Conservation (phyloP, 2,329 filamentous ascomycete genomes). For the Alternaria gaisen region DNA sequence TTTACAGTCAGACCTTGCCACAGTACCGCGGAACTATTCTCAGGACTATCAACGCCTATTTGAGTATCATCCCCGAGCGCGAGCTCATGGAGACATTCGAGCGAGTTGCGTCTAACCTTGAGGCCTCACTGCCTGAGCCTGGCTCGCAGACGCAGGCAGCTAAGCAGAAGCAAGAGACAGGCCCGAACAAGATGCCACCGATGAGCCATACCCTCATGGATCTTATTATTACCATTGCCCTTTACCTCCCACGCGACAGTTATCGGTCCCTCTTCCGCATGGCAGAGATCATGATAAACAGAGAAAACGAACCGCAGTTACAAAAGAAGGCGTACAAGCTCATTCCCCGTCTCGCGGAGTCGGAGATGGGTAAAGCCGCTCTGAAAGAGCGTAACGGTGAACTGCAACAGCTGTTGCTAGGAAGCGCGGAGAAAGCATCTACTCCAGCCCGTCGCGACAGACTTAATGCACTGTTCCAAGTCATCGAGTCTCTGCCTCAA, state of each 20-base stretch:
- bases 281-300: conserved; percentile 81
- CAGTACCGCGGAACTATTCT: conserved; percentile 91
- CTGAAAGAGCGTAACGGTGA: conserved; percentile 78
- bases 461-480: conserved; percentile 79
- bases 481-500: conserved; percentile 80
- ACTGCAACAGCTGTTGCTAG: conserved; percentile 81
- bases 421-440: conserved; percentile 83
- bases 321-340: conserved; percentile 99
- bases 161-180: conserved; percentile 68
- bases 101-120: conserved; percentile 28
- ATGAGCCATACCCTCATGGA: conserved; percentile 97
- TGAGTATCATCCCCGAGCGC: conserved; percentile 81
- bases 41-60: conserved; percentile 91
- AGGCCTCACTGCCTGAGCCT: conserved; percentile 36
- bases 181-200: conserved; percentile 82
- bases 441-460: conserved; percentile 87
- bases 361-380: conserved; percentile 77
- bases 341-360: conserved; percentile 87
- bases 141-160: conserved; percentile 69
- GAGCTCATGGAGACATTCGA: conserved; percentile 20
- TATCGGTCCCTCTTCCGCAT: conserved; percentile 88
- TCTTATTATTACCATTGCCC: conserved; percentile 92
- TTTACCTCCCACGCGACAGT: conserved; percentile 88
- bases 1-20: conserved; percentile 95
- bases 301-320: conserved; percentile 84